Evolutionary conservation across 2,329 filamentous ascomycete genomes (phyloP).

Genomic region (Onygenales sp.): DNA sequence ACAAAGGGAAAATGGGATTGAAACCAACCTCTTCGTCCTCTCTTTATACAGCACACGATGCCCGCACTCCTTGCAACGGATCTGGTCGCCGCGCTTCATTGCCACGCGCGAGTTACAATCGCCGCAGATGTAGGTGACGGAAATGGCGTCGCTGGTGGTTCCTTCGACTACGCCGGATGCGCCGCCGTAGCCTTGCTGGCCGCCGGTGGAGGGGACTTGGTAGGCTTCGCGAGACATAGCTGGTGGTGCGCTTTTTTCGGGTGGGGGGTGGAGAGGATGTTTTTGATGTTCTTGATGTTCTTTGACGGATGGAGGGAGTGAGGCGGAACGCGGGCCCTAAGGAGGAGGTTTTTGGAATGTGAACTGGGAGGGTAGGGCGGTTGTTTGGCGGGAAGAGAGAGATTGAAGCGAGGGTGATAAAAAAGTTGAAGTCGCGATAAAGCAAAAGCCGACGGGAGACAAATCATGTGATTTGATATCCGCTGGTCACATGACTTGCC

Average conservation of each 20-base stretch:
- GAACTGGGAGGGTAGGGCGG: too few relatives aligned
- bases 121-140: constrained; percentile 66
- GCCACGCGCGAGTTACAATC: constrained; percentile 73
- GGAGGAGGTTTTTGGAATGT: not conserved
- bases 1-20: too few relatives aligned
- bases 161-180: constrained; percentile 31
- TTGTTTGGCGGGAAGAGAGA: too few relatives aligned
- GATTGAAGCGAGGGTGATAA: too few relatives aligned
- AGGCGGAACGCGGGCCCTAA: not conserved
- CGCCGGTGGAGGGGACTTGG: constrained; percentile 54
- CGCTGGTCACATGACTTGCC: too few relatives aligned
- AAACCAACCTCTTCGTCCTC: constrained; percentile 75
- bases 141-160: constrained; percentile 39
- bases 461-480: too few relatives aligned
- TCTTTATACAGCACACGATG: constrained; percentile 97
- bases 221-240: constrained; percentile 66
- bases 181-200: constrained; percentile 32
- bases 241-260: not conserved
- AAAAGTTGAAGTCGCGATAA: too few relatives aligned
- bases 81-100: constrained; percentile 67
- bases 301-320: not conserved
- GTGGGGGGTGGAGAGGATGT: not conserved
- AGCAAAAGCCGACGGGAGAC: too few relatives aligned
- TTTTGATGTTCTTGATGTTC: not conserved
- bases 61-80: constrained; percentile 85